phyloP scores from a whole-genome alignment of 75 land plant species.

The Gnetum montanum region DNA sequence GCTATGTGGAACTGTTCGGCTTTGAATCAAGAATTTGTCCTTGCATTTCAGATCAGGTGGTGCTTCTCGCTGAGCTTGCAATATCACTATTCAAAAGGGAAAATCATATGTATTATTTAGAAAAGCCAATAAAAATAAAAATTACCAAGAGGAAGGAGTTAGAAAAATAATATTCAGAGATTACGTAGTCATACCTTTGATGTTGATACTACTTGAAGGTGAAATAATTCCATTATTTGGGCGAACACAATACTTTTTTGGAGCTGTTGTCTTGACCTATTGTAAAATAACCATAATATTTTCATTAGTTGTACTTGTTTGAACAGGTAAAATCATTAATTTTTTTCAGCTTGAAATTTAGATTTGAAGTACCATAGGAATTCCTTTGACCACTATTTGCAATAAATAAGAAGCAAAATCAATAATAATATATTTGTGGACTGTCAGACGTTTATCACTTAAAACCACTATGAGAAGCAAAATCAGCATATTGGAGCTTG shows the following conservation, averaged over 20 bases:
- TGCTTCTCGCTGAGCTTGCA: slow-evolving; percentile 75
- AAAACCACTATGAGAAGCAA: no score
- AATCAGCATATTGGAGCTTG: no score
- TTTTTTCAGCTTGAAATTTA: no score
- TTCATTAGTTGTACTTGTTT: no score
- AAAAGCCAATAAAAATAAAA: no score
- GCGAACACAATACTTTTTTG: slow-evolving; percentile 51
- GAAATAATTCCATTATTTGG: slow-evolving; percentile 40
- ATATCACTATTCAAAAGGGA: slow-evolving; percentile 39
- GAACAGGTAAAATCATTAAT: not conserved
- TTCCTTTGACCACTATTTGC: no score
- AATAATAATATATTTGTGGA: no score
- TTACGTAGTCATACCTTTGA: slow-evolving; percentile 30
- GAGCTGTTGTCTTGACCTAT: slow-evolving; percentile 51
- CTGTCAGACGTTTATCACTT: no score
- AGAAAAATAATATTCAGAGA: no score
- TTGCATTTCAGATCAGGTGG: slow-evolving; percentile 85
- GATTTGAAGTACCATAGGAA: no score
- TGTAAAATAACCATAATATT: not conserved
- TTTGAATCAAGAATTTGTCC: slow-evolving; percentile 84
- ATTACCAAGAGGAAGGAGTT: no score
- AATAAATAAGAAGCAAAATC: no score
- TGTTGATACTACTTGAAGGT: slow-evolving; percentile 30
- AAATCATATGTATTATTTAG: not conserved
- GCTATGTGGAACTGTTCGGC: slow-evolving; percentile 51